A percentile compares a stretch with the other conserved stretches of the same genome.
phyloP scores from a whole-genome alignment of 768 basidiomycete genomes.

The Pholiota conissans region DNA sequence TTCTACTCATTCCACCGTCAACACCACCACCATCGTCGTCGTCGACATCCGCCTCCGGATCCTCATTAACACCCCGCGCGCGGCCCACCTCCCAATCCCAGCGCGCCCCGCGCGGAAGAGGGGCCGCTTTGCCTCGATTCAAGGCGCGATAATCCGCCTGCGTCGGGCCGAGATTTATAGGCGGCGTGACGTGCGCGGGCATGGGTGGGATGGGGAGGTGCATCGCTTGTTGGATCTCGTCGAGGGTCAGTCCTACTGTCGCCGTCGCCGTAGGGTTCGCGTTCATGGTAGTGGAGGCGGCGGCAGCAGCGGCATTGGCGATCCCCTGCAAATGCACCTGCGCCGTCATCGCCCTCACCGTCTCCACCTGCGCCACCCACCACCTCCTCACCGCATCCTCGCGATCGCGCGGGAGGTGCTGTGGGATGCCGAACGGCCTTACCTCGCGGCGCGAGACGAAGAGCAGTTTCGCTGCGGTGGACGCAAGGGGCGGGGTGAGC shows the following conservation, averaged over 20 bases:
- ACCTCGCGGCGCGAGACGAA: slow-evolving; percentile 62
- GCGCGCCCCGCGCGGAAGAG: slow-evolving; percentile 25
- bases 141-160: slow-evolving; percentile 62
- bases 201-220: background rate
- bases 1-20: background rate
- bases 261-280: too few relatives aligned
- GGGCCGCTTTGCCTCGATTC: slow-evolving; percentile 40
- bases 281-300: too few relatives aligned
- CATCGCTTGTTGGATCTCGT: too few relatives aligned
- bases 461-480: slow-evolving; percentile 60
- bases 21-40: background rate
- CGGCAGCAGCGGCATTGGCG: background rate
- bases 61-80: slow-evolving; percentile 11
- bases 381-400: background rate
- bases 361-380: background rate
- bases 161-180: slow-evolving; percentile 36
- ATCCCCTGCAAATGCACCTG: too few relatives aligned
- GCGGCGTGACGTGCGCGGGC: slow-evolving; percentile 15
- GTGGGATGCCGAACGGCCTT: slow-evolving; percentile 42
- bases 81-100: slow-evolving; percentile 28
- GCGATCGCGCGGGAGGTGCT: slow-evolving; percentile 29
- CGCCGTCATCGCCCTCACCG: background rate
- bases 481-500: slow-evolving; percentile 43
- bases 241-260: too few relatives aligned
- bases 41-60: background rate